Evolutionary conservation across 2,329 filamentous ascomycete genomes (phyloP).

Genomic region (Thelonectria olida): DNA sequence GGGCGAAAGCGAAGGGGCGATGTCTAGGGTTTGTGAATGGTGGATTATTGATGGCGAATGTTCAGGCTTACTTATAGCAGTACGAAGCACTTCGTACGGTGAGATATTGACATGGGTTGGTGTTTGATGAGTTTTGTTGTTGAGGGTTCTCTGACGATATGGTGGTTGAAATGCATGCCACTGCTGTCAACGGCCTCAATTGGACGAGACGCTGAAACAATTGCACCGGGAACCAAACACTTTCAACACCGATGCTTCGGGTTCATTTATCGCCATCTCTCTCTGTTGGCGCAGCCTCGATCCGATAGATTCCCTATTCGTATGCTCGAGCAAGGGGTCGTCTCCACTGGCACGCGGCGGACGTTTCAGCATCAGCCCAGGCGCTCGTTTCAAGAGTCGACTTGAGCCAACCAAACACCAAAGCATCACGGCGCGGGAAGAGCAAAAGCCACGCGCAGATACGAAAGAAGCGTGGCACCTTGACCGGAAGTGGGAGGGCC

Average conservation of each 20-base stretch:
- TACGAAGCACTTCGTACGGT: neutral
- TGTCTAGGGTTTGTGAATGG: slow-evolving; percentile 11
- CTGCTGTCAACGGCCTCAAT: neutral
- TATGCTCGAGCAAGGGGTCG: neutral
- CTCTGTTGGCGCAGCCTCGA: neutral
- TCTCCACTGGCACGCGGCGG: neutral
- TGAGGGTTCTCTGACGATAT: neutral
- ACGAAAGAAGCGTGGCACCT: no score
- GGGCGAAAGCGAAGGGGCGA: slow-evolving; percentile 52
- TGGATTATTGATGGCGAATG: neutral
- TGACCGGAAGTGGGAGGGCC: neutral
- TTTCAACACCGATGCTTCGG: no score
- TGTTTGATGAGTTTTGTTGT: neutral
- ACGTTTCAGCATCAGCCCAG: neutral
- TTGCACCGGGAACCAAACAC: no score
- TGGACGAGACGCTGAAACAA: neutral
- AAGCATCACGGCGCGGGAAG: neutral
- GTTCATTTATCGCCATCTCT: no score
- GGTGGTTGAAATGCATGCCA: no score
- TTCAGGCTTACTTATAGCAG: no score
- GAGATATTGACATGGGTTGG: neutral
- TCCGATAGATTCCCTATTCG: no score
- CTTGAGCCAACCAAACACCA: neutral
- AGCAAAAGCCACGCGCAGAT: neutral
- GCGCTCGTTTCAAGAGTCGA: neutral